phyloP scores from a whole-genome alignment of 805 yeast genomes.

The Debaryomyces maramus region DNA sequence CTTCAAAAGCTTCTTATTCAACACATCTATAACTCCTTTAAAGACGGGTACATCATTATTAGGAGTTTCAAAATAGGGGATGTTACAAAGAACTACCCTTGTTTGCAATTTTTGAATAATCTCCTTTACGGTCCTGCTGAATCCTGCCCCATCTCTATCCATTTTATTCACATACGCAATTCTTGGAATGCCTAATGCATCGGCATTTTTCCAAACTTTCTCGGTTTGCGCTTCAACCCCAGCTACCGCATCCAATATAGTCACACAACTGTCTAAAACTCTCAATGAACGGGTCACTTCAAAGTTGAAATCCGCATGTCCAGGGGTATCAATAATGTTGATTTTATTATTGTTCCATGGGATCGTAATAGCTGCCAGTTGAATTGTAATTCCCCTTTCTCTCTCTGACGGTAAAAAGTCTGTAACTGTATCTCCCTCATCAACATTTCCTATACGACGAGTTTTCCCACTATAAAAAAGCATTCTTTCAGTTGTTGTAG shows the following conservation, averaged over 20 bases:
- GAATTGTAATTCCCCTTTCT: conserved; percentile 92
- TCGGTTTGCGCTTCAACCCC: conserved; percentile 99
- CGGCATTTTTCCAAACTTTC: conserved; percentile 92
- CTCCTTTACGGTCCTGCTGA: conserved; percentile 84
- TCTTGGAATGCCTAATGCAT: conserved; percentile 63
- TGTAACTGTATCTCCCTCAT: conserved; percentile 94
- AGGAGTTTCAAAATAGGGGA: conserved; percentile 61
- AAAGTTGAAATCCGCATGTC: conserved; percentile 96
- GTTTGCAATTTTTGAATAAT: conserved; percentile 74
- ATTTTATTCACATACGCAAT: conserved; percentile 86
- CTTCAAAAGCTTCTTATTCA: conserved; percentile 56
- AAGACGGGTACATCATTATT: conserved; percentile 44
- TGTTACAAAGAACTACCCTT: conserved; percentile 67
- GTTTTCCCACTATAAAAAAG: conserved; percentile 86
- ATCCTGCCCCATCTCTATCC: conserved; percentile 97
- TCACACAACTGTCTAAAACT: conserved; percentile 92
- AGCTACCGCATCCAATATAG: conserved; percentile 91
- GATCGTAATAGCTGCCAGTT: conserved; percentile 91
- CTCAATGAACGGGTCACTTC: conserved; percentile 89
- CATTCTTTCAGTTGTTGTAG: conserved; percentile 96
- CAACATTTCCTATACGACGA: conserved; percentile 83
- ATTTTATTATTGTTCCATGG: conserved; percentile 79
- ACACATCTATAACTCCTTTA: conserved; percentile 73
- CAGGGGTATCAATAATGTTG: conserved; percentile 95
- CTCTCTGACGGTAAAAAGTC: conserved; percentile 90